Evolutionary conservation across 352 stramenopile species (phyloP), one percentile per base, ranked within the genome.

Genomic region (Thraustochytrium striatum): DNA sequence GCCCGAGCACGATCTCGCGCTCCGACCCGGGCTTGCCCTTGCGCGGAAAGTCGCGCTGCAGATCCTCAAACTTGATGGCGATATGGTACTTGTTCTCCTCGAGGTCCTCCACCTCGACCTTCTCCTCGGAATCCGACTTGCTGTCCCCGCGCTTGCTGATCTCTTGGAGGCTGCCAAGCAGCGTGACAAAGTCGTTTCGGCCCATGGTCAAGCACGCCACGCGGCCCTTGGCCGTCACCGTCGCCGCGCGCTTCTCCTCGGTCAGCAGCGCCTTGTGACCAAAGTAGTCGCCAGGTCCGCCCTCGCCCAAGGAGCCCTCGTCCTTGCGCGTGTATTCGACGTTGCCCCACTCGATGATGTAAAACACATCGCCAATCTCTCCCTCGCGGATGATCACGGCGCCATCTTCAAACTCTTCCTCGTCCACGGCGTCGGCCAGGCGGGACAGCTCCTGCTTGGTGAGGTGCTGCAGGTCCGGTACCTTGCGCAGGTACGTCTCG

Each of bases 111-210:
- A 47, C 32, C 43, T 72, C 28, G 35, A 33, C 59, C 33, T 50
- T 21, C n/a, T 62, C 69, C 35, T 78, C 69, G 13, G 25, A 13
- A 11, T 69, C 43, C 13, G 32, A 21, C 13, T 21, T 52, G 35
- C 52, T 95, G n/a, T n/a, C n/a, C n/a, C n/a, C n/a, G 81, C 89
- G 86, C 35, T 95, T 87, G 36, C 97, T 88, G 8, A 97, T 85
- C 69, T 92, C 90, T 25, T 94, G 85, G 30, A 98, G 83, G 72
- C 92, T 90, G 30, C 94, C 94, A 21, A 98, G 83, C 47, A 95
- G 94, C 79, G 94, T 89, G 68, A 97, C 91, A 70, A 99, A 98
- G 82, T 98, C 95, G 41, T 97, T 90, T 39, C 93, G 89, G 13
- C 90, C 93, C 44, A 99, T 89, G 52, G 92, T 91, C 13, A 85